Conservation (phyloP, 2,329 filamentous ascomycete genomes). For the Pseudogymnoascus sp. region DNA sequence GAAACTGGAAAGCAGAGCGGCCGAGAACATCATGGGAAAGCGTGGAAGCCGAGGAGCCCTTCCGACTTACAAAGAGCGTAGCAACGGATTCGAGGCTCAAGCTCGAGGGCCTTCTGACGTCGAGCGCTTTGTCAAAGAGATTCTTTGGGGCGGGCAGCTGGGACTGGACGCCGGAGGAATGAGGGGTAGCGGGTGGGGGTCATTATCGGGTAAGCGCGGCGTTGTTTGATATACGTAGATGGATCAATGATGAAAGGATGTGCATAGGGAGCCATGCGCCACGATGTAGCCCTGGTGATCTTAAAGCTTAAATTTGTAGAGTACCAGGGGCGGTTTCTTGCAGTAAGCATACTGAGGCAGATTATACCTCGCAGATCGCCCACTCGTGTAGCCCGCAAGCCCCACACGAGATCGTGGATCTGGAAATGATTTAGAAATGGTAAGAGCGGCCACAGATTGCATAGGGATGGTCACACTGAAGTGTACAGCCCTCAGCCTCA, state of each 20-base stretch:
- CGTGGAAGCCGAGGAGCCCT: constrained; percentile 23
- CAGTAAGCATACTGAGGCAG: neutral
- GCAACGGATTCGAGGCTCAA: constrained; percentile 44
- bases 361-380: neutral
- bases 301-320: neutral
- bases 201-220: neutral
- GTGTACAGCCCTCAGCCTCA: neutral
- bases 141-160: constrained; percentile 50
- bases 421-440: neutral
- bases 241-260: neutral
- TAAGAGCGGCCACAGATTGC: too few relatives aligned
- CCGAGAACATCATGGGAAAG: constrained; percentile 34
- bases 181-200: neutral
- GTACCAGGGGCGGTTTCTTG: neutral
- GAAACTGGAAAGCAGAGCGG: constrained; percentile 39
- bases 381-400: neutral
- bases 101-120: constrained; percentile 40
- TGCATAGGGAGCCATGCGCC: neutral
- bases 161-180: constrained; percentile 42
- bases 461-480: neutral
- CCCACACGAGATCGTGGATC: neutral
- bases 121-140: constrained; percentile 40
- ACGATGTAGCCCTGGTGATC: neutral
- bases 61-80: constrained; percentile 38
- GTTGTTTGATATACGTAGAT: neutral